Percentiles rank a stretch among this genome's conserved stretches.
Conservation (phyloP, 192 early-diverging fungal genomes). For the Chytriomyces confervae region DNA sequence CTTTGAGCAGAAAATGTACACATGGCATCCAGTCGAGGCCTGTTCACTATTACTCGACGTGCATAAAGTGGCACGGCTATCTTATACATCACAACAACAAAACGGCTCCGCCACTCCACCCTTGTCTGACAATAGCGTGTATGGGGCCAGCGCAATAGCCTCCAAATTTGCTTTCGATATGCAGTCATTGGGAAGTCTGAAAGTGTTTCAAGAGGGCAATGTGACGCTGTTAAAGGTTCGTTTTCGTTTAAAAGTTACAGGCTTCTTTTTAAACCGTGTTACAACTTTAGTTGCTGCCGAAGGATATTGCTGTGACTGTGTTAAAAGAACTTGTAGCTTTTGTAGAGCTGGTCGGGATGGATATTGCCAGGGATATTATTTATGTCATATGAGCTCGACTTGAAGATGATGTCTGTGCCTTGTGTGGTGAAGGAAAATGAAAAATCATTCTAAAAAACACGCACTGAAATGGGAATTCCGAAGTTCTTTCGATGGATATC, state of each 20-base stretch:
- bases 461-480: conserved; percentile 51
- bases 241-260: background rate
- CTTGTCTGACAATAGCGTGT: conserved; percentile 1
- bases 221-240: conserved; percentile 14
- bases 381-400: conserved; percentile 51
- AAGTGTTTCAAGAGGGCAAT: background rate
- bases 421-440: no score
- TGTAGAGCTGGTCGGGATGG: conserved; percentile 21
- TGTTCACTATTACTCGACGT: conserved; percentile 60
- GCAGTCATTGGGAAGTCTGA: background rate
- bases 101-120: background rate
- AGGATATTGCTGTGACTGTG: conserved; percentile 6
- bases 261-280: background rate
- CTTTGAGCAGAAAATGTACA: conserved; percentile 40
- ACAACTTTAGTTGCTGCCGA: conserved; percentile 11
- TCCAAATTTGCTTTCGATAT: background rate
- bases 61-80: conserved; percentile 57
- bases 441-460: background rate
- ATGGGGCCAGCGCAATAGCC: conserved; percentile 10
- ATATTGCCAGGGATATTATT: conserved; percentile 48
- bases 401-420: background rate
- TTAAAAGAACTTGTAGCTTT: conserved; percentile 17
- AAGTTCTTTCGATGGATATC: conserved; percentile 97
- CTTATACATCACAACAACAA: background rate
- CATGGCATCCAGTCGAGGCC: conserved; percentile 48